Base-by-base conservation (phyloP, 2,329 filamentous ascomycete genomes). In the Botrytis cinerea region DNA sequence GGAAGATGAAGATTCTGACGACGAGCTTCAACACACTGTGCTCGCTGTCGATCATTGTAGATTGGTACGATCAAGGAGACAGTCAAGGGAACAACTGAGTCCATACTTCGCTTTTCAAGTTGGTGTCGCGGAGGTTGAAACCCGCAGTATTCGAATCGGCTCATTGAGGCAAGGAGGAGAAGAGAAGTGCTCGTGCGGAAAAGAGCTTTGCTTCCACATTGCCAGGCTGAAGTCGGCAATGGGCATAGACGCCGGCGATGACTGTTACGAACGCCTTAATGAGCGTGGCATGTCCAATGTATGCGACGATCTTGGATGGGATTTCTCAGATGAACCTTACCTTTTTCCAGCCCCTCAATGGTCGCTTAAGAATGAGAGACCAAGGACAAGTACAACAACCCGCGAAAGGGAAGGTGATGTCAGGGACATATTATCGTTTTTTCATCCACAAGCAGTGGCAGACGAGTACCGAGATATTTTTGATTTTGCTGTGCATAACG, bases 391-490 rank as follows among this genome's bases (percentile, higher is more conserved):
- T 54, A 32, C 45, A 51, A n/a, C n/a, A 32, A 25, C 66, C 25
- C 66, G 71, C 35, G 68, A 73, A 40, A 75, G 79, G 46, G 73
- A 76, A 67, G 66, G 64, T 20, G 67, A 59, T 25, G 76, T 80
- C 45, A 77, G 78, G 18, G 78, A 80, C 68, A 79, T 81, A 40
- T 75, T 81, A 77, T 78, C 78, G 12, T 77, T 79, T 38, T 74
- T 80, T 28, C 77, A 78, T 25, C 70, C 73, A 16, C 32, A 76
- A 10, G 32, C 74, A 7, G 64, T 76, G 35, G 73, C 75, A 1
- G 76, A 79, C 9, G 75, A 78, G 25, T 79, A 78, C 62, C 68
- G 75, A 70, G 76, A 79, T 32, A 76, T 80, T 12, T 79, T 80
- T 67, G 43, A 68, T 16, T 74, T 77, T n/a, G 74, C 75, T 28